These are phyloP conservation scores for Diaporthe capsici DNA, from an alignment of 2,329 filamentous ascomycete species.

Conservation along the genomic window DNA sequence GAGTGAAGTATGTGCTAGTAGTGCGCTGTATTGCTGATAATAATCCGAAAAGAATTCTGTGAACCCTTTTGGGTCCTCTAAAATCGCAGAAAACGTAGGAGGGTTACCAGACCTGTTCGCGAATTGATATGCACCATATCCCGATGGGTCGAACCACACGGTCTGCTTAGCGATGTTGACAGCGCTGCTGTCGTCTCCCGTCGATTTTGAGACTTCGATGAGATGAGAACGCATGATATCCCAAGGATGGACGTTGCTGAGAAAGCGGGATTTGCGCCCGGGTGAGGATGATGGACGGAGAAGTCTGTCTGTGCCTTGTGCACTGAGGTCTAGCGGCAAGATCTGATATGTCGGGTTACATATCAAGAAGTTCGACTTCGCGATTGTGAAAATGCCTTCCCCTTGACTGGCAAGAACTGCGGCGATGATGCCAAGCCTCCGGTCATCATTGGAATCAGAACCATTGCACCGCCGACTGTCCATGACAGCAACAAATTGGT, in stretches of 20 bases:
- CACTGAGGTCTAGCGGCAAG: neutral
- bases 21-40: neutral
- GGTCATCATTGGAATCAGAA: too few relatives aligned
- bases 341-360: neutral
- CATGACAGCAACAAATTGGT: too few relatives aligned
- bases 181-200: rapidly evolving
- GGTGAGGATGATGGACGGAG: neutral
- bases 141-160: neutral
- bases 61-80: neutral
- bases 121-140: neutral
- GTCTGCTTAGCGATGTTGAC: neutral
- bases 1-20: neutral
- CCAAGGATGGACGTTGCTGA: neutral
- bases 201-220: rapidly evolving
- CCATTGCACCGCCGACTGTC: too few relatives aligned
- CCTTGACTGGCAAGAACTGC: neutral
- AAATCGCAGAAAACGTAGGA: neutral
- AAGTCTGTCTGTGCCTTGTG: neutral
- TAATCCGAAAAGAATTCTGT: neutral
- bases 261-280: neutral
- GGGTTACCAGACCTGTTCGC: neutral
- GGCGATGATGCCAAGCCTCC: neutral
- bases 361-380: neutral
- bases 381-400: neutral
- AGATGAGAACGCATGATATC: neutral